phyloP scores from a whole-genome alignment of 2,329 filamentous ascomycete species.

The Metarhizium album region DNA sequence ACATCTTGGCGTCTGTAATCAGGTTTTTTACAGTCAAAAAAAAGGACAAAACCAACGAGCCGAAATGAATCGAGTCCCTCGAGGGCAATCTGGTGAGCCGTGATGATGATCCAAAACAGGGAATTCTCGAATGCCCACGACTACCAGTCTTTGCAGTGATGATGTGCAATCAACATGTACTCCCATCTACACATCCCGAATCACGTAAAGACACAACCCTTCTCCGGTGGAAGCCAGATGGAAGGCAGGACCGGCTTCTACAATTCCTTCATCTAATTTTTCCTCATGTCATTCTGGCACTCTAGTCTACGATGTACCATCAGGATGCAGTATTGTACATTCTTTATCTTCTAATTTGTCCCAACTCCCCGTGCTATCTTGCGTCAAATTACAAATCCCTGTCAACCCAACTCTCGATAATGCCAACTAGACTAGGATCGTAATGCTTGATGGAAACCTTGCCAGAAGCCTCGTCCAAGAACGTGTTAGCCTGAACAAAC shows the following conservation, averaged over 20 bases:
- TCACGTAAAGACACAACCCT: background rate
- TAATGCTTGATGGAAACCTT: constrained; percentile 76
- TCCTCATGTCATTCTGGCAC: background rate
- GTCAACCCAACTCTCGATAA: constrained; percentile 75
- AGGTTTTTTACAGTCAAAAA: constrained; percentile 51
- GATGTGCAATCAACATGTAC: background rate
- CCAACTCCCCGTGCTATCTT: background rate
- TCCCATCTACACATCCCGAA: too few relatives aligned
- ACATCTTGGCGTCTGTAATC: constrained; percentile 57
- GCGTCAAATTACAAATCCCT: constrained; percentile 31
- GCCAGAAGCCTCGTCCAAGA: constrained; percentile 55
- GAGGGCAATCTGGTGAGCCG: constrained; percentile 18
- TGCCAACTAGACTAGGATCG: constrained; percentile 65
- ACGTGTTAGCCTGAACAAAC: constrained; percentile 89
- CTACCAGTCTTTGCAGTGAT: background rate
- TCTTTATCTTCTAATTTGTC: background rate
- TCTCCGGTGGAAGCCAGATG: background rate
- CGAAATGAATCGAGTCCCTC: constrained; percentile 21
- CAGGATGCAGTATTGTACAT: background rate
- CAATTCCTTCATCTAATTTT: constrained; percentile 8
- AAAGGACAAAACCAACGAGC: constrained; percentile 35
- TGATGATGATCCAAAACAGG: constrained; percentile 16
- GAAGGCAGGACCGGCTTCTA: background rate
- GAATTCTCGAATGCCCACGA: background rate
- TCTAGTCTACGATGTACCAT: constrained; percentile 3